Evolutionary conservation across 805 yeast species (phyloP).

Genomic region (Candida mattraensis): DNA sequence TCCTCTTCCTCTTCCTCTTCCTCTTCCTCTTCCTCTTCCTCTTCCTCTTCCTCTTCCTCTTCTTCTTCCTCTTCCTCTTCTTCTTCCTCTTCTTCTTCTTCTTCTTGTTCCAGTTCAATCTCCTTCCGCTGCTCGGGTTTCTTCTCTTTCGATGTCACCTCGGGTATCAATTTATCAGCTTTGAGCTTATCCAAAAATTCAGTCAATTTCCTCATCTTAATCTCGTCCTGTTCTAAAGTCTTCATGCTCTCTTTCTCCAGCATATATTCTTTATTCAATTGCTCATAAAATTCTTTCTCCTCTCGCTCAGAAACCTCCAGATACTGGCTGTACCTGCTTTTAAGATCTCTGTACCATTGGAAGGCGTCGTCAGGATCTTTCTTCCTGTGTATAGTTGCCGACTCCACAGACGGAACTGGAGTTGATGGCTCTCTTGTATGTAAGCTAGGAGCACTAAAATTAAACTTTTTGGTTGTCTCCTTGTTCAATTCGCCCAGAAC

Average conservation of each 20-base stretch:
- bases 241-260: constrained; percentile 18
- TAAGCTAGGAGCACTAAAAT: background rate
- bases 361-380: constrained; percentile 20
- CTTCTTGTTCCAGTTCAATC: constrained; percentile 10
- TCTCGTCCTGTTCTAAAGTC: constrained; percentile 19
- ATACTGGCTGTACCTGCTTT: constrained; percentile 33
- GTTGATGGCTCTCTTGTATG: too few species aligned
- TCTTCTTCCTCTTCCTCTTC: constrained; percentile 9
- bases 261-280: constrained; percentile 35
- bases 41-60: constrained; percentile 6
- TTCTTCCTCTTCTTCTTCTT: constrained; percentile 9
- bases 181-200: constrained; percentile 15
- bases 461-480: background rate
- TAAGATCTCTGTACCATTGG: constrained; percentile 37
- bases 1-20: constrained; percentile 7
- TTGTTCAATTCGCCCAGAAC: constrained; percentile 1
- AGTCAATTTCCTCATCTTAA: constrained; percentile 18
- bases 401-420: background rate
- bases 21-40: constrained; percentile 6
- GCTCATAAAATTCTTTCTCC: constrained; percentile 37
- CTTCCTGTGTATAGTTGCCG: background rate
- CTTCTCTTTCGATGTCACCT: background rate
- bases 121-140: constrained; percentile 5
- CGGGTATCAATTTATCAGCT: constrained; percentile 5
- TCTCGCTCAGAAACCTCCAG: constrained; percentile 34